Evolutionary conservation across 1,139 yeast genomes (phyloP).

Genomic region (Pichia cactophila): DNA sequence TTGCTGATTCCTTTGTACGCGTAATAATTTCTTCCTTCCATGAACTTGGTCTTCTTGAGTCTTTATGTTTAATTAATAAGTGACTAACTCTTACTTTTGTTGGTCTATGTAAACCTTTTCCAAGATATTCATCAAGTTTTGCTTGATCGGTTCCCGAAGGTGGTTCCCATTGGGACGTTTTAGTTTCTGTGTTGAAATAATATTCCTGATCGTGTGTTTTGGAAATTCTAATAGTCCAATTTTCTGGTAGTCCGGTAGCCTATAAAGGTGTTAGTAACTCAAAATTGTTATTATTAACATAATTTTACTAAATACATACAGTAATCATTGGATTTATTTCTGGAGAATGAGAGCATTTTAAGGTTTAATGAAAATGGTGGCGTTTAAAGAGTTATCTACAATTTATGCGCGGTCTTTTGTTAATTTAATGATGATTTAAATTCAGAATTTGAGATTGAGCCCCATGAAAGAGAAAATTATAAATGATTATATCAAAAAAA

Average conservation of each 20-base stretch:
- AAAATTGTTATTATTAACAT: not conserved
- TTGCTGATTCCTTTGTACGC: slow-evolving; percentile 77
- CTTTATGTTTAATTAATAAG: slow-evolving; percentile 72
- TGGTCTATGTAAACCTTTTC: slow-evolving; percentile 37
- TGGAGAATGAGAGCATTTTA: too few species aligned
- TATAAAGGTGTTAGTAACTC: not conserved
- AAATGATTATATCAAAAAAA: too few species aligned
- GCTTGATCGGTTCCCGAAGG: slow-evolving; percentile 75
- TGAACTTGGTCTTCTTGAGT: slow-evolving; percentile 82
- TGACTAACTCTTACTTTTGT: slow-evolving; percentile 66
- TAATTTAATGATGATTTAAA: too few species aligned
- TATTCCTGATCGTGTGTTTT: slow-evolving; percentile 81
- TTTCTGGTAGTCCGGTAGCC: slow-evolving; percentile 67
- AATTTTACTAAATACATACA: not conserved
- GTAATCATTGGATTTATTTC: not conserved
- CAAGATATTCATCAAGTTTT: slow-evolving; percentile 50
- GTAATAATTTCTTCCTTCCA: slow-evolving; percentile 74
- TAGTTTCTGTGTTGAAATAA: slow-evolving; percentile 61
- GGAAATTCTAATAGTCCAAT: slow-evolving; percentile 79
- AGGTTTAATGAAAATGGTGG: not conserved
- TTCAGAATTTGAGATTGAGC: too few species aligned
- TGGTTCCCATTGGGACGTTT: slow-evolving; percentile 84
- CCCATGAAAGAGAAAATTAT: too few species aligned
- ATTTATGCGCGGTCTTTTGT: too few species aligned
- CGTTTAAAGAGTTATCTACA: not conserved